Base-by-base conservation (phyloP, 257 asterid species). In the Salvia miltiorrhiza region DNA sequence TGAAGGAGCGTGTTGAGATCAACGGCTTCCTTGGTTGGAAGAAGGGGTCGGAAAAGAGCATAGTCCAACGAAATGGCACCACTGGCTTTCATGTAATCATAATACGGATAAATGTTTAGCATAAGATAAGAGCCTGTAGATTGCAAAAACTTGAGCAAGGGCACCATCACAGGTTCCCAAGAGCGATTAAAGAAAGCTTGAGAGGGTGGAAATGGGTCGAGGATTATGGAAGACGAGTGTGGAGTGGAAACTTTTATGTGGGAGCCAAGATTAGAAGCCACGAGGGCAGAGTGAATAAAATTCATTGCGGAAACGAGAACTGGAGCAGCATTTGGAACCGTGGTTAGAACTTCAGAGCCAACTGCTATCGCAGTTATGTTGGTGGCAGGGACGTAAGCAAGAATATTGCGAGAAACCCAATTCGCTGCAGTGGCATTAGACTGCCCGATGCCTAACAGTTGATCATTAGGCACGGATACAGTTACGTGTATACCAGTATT, bases 121-220 rank as follows among this genome's bases (percentile, higher is more conserved):
- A 90, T 93, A 17, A 93, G 78, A 62, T 35, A 85, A n/a, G 98
- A 93, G 44, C 55, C 73, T 0, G 97, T 82, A 0, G 91, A 83
- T 57, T 90, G 95, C 70, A 91, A 69, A 45, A 90, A 93, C 12
- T 83, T 73, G 63, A 90, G 98, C 77, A 93, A 67, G 4, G 96
- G 96, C 41, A 88, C 85, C 86, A 88, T 81, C 65, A 93, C 92
- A 0, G 96, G 90, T 21, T 84, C 85, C 86, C 84, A 80, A 0
- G 96, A 63, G 48, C 93, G 96, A 67, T 90, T 93, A 41, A 93
- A 93, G 75, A 92, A 92, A 26, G 98, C 95, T 72, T 90, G 98
- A 48, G 98, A 92, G 14, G 98, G 98, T 0, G 98, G 97, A 48
- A 93, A 93, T 1, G 97, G 89, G 77, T 93, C 97, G 4, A 93